Conservation (phyloP, 371 early-diverging fungal species). For the Mortierella polycephala region DNA sequence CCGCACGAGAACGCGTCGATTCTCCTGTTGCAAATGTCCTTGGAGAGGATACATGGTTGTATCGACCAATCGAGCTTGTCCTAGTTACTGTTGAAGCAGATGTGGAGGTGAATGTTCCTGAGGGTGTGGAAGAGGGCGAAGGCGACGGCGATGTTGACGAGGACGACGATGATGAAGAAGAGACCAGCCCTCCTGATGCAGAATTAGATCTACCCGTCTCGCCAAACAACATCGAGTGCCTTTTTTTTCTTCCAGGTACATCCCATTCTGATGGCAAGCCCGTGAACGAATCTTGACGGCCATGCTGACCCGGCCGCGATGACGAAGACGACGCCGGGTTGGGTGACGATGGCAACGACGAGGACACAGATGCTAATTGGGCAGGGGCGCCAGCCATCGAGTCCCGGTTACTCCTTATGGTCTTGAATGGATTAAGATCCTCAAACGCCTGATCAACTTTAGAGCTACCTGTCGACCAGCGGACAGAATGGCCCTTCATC, state of each 20-base stretch:
- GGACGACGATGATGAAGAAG: slow-evolving; percentile 4
- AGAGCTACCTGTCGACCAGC: slow-evolving; percentile 43
- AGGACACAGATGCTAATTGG: not conserved
- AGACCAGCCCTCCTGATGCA: slow-evolving; percentile 11
- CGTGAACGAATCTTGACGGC: slow-evolving; percentile 35
- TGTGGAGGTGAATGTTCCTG: not conserved
- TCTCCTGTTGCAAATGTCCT: slow-evolving; percentile 8
- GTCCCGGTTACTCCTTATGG: slow-evolving; percentile 18
- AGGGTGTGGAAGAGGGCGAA: slow-evolving; percentile 9
- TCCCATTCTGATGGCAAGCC: slow-evolving; percentile 47
- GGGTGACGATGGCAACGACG: slow-evolving; percentile 14
- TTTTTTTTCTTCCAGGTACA: slow-evolving; percentile 31
- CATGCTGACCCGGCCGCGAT: slow-evolving; percentile 15
- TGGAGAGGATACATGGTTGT: not conserved
- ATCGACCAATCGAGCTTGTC: slow-evolving; percentile 4
- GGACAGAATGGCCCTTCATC: slow-evolving; percentile 19
- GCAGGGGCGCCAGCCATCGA: not conserved
- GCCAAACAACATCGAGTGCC: slow-evolving; percentile 49
- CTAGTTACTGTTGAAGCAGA: not conserved
- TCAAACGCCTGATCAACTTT: slow-evolving; percentile 44
- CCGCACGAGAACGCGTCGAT: slow-evolving; percentile 5
- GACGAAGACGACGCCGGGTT: not conserved
- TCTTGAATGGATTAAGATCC: slow-evolving; percentile 40
- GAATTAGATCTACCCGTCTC: slow-evolving; percentile 19
- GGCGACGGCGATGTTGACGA: not conserved